Conservation (phyloP, 1,284 basidiomycete species). For the Takashimella tepidaria region DNA sequence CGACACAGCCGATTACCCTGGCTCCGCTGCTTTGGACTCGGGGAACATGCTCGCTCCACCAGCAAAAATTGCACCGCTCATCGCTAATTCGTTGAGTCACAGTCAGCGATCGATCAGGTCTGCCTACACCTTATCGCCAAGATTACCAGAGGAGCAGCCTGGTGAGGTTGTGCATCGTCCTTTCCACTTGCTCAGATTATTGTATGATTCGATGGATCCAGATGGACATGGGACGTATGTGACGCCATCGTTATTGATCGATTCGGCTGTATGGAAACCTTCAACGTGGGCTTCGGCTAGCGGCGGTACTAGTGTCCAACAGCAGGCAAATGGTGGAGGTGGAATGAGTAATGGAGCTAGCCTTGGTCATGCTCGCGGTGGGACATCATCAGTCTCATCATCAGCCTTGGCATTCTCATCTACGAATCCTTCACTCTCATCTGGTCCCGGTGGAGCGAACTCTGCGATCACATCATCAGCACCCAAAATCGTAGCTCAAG, state of each 20-base stretch:
- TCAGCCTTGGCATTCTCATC: background rate
- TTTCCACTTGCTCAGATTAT: constrained; percentile 80
- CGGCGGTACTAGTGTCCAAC: constrained; percentile 71
- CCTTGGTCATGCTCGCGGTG: background rate
- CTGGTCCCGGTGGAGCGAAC: too few relatives aligned
- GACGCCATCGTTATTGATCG: constrained; percentile 79
- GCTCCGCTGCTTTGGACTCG: too few relatives aligned
- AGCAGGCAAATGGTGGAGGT: constrained; percentile 79
- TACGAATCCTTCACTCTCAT: background rate
- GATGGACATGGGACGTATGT: constrained; percentile 80
- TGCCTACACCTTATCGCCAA: background rate
- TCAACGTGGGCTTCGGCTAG: constrained; percentile 55
- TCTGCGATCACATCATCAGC: background rate
- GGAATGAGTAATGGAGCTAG: background rate
- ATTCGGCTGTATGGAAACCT: constrained; percentile 71
- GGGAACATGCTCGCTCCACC: background rate
- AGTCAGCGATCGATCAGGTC: background rate
- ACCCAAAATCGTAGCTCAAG: constrained; percentile 29
- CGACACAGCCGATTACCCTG: background rate
- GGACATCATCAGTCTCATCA: background rate
- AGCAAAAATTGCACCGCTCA: background rate
- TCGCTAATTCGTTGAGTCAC: background rate
- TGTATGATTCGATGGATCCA: constrained; percentile 69
- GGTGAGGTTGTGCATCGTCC: constrained; percentile 71
- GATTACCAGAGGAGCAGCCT: constrained; percentile 49